A percentile compares a stretch with the other conserved stretches of the same genome.
phyloP scores from a whole-genome alignment of 2,329 filamentous ascomycete species.

The Parastagonospora nodorum region DNA sequence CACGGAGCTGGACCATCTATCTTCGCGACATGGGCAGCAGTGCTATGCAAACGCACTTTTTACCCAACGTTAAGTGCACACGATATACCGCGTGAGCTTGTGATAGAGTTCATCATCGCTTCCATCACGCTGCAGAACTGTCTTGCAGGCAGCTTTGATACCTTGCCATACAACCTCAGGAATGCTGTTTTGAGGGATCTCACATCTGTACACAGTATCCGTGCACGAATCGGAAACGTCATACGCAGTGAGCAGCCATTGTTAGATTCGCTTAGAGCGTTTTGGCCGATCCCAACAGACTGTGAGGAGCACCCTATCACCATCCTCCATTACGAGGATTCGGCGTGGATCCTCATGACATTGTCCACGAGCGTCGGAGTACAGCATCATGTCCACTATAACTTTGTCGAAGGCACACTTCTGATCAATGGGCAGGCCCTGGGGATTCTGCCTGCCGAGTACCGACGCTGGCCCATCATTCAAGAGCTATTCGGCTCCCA shows the following conservation, averaged over 20 bases:
- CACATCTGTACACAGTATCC: slow-evolving; percentile 48
- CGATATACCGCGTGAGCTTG: too few species aligned
- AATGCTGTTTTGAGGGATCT: slow-evolving; percentile 55
- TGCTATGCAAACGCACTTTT: slow-evolving; percentile 60
- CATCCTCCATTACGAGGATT: neutral
- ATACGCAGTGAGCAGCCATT: slow-evolving; percentile 42
- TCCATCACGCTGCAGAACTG: slow-evolving; percentile 57
- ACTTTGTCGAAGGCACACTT: slow-evolving; percentile 55
- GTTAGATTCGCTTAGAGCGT: slow-evolving; percentile 40
- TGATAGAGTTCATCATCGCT: slow-evolving; percentile 44
- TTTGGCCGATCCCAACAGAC: slow-evolving; percentile 51
- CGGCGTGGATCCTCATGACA: slow-evolving; percentile 39
- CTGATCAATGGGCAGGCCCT: slow-evolving; percentile 56
- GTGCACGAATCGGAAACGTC: slow-evolving; percentile 40
- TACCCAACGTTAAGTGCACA: too few species aligned
- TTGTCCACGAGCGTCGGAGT: slow-evolving; percentile 3
- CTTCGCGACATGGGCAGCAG: slow-evolving; percentile 60
- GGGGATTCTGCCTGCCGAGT: slow-evolving; percentile 59
- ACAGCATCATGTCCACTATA: slow-evolving; percentile 48
- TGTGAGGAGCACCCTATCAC: neutral
- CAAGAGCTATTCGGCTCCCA: slow-evolving; percentile 60
- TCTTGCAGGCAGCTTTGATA: slow-evolving; percentile 43
- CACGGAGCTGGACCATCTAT: neutral
- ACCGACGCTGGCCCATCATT: slow-evolving; percentile 52
- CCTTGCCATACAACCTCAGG: slow-evolving; percentile 41